These are phyloP conservation scores for Dryadomyces quercus-mongolicae DNA, from an alignment of 2,329 filamentous ascomycete genomes.

Conservation along the genomic window DNA sequence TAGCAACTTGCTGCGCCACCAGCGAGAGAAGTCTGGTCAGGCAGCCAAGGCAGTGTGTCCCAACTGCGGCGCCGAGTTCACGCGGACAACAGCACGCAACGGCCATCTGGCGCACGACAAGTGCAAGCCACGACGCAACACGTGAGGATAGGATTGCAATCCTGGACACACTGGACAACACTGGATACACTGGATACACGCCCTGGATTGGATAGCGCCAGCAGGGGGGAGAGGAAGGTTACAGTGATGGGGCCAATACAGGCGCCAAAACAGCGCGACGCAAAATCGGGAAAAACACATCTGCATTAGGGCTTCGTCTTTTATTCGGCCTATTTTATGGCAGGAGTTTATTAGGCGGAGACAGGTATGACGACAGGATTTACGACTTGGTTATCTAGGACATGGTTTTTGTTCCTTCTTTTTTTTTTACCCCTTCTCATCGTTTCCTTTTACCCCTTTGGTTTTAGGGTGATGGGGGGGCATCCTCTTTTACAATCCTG, in stretches of 20 bases:
- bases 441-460: background rate
- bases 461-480: background rate
- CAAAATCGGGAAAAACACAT: background rate
- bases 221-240: too few species aligned
- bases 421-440: background rate
- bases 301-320: background rate
- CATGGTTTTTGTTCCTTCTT: background rate
- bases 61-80: constrained; percentile 87
- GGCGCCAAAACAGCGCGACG: background rate
- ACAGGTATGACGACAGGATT: background rate
- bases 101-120: constrained; percentile 80
- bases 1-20: constrained; percentile 84
- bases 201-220: background rate
- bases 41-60: constrained; percentile 82
- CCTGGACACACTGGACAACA: background rate
- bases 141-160: constrained; percentile 1
- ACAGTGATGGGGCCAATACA: background rate
- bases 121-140: constrained; percentile 61
- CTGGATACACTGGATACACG: background rate
- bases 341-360: background rate
- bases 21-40: constrained; percentile 87
- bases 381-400: background rate
- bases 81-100: constrained; percentile 75
- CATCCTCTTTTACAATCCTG: background rate
- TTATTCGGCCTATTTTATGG: background rate